Evolutionary conservation across 805 yeast species (phyloP).

Genomic region (Yarrowia sp.): DNA sequence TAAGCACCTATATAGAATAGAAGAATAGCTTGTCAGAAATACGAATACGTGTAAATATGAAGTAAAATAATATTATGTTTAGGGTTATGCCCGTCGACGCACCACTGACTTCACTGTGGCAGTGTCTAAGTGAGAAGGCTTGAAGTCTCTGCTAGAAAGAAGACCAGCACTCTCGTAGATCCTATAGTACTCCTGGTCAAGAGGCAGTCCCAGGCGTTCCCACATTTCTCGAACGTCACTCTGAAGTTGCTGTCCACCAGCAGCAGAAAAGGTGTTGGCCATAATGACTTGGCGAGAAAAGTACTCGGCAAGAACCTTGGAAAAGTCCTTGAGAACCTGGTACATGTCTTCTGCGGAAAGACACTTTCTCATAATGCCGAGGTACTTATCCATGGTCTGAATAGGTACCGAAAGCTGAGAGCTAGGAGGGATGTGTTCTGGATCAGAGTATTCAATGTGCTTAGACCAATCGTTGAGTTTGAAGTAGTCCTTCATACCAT

Average conservation of each 20-base stretch:
- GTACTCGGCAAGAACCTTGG: conserved; percentile 39
- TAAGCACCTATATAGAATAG: background rate
- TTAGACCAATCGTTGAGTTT: conserved; percentile 38
- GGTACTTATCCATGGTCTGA: conserved; percentile 35
- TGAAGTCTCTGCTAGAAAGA: conserved; percentile 7
- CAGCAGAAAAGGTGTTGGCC: conserved; percentile 41
- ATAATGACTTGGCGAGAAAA: conserved; percentile 43
- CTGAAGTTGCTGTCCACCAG: conserved; percentile 42
- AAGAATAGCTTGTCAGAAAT: background rate
- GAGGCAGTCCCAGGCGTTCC: conserved; percentile 8
- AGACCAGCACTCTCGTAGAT: background rate
- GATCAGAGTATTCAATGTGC: conserved; percentile 11
- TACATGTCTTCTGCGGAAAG: conserved; percentile 39
- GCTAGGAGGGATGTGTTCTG: conserved; percentile 29
- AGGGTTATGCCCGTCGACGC: background rate
- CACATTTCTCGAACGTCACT: conserved; percentile 41
- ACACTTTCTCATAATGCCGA: conserved; percentile 38
- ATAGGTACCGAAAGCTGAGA: conserved; percentile 36
- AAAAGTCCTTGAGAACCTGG: conserved; percentile 35
- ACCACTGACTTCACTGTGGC: conserved; percentile 6
- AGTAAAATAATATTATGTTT: background rate
- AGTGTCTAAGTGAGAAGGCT: background rate
- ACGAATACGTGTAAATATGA: too few relatives aligned
- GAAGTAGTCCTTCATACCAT: conserved; percentile 43
- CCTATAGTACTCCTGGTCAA: background rate